Conservation (phyloP, 1,139 yeast species). For the Eremothecium coryli region DNA sequence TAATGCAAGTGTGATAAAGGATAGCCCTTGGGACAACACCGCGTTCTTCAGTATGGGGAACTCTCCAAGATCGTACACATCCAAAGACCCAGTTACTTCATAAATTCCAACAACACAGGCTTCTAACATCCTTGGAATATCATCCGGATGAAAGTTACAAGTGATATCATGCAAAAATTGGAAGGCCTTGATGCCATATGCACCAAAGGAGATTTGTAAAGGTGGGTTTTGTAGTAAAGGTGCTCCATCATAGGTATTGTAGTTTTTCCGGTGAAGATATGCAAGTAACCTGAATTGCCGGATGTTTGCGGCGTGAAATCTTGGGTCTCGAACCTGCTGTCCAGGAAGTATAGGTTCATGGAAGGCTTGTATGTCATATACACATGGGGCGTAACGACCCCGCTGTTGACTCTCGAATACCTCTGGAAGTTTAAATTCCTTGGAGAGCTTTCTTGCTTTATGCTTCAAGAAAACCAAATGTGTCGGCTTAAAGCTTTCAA, state of each 20-base stretch:
- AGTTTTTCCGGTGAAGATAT: constrained; percentile 39
- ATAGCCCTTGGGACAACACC: constrained; percentile 3
- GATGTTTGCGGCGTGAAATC: constrained; percentile 38
- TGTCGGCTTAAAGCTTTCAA: constrained; percentile 44
- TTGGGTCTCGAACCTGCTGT: constrained; percentile 6
- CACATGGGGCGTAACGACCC: constrained; percentile 16
- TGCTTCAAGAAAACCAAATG: constrained; percentile 43
- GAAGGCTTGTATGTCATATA: constrained; percentile 15
- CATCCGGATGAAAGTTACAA: constrained; percentile 33
- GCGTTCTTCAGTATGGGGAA: constrained; percentile 16
- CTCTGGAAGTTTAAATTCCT: constrained; percentile 24
- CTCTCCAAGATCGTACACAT: constrained; percentile 11
- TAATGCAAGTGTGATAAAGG: constrained; percentile 40
- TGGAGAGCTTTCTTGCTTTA: constrained; percentile 21
- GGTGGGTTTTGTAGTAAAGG: constrained; percentile 47
- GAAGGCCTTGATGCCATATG: constrained; percentile 25
- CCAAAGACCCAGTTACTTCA: constrained; percentile 19
- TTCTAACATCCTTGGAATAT: constrained; percentile 41
- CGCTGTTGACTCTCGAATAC: constrained; percentile 15
- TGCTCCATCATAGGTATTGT: constrained; percentile 35
- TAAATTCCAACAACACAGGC: constrained; percentile 47
- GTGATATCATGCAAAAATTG: constrained; percentile 33
- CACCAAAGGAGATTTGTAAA: constrained; percentile 38
- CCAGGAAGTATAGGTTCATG: constrained; percentile 7
- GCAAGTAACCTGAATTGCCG: constrained; percentile 43